Evolutionary conservation across 2,329 filamentous ascomycete species (phyloP), one percentile per base, ranked within the genome.

Genomic region (Talaromyces sp.): DNA sequence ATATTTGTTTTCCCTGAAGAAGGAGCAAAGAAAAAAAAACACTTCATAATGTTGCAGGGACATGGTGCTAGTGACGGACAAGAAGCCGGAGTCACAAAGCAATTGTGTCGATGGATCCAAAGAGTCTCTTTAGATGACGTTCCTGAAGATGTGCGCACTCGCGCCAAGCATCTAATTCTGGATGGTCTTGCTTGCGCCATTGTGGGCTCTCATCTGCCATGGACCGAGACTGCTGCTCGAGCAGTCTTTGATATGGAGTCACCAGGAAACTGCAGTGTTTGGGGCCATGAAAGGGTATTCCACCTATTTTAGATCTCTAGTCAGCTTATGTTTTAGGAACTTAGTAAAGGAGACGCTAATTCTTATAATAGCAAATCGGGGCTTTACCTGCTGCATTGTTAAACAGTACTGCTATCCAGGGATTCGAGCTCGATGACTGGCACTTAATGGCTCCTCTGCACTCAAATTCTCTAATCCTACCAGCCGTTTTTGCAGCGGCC

Each of bases 361-460:
- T n/a, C 6, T n/a, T 1, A 38, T 38, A 38, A 43, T 60, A 75
- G 66, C 73, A 73, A 64, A 54, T 76, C 1, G 68, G 69, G 2
- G 73, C 76, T 1, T 63, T 80, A 5, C 63, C 73, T 3, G 78
- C 78, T 0, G 73, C 76, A 0, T 60, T 80, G 0, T 61, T 81
- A 7, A 81, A 81, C 63, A 73, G 73, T 19, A 70, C 76, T 1
- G 77, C 77, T 60, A 76, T 80, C 56, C 78, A 81, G 64, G 76
- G 70, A 1, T 75, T 75, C 38, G 78, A 80, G 62, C 64, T 81
- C 1, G 77, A 80, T 61, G 78, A 80, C 62, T 80, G 69, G 59
- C 78, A 81, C 63, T 68, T 64, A 35, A 65, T 65, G 29, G 77
- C 77, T 1, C 78, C 77, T 0, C 59, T 79, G 2, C 77, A 80